These are phyloP conservation scores for Orbilia quercus DNA, from an alignment of 2,329 filamentous ascomycete species.

Conservation along the genomic window DNA sequence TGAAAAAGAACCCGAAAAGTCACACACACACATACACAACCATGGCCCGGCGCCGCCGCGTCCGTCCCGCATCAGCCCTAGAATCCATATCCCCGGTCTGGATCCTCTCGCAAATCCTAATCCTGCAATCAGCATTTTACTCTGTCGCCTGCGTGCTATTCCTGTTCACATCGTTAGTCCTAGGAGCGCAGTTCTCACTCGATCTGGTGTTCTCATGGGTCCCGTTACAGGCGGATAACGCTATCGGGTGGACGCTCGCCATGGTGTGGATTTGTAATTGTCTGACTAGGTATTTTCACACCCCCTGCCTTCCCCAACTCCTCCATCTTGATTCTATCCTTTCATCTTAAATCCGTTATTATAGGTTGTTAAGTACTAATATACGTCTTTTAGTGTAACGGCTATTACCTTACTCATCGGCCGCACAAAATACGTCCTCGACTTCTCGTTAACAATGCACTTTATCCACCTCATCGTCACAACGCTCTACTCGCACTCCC, in stretches of 20 bases:
- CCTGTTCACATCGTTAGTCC: conserved; percentile 71
- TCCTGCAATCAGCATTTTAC: conserved; percentile 71
- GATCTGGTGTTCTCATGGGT: conserved; percentile 70
- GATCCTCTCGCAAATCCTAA: conserved; percentile 71
- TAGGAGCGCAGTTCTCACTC: conserved; percentile 69
- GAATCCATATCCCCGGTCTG: conserved; percentile 72
- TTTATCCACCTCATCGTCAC: conserved; percentile 82
- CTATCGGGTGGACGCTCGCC: conserved; percentile 71
- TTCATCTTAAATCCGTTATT: not conserved
- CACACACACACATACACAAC: not conserved
- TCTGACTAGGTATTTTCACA: conserved; percentile 54
- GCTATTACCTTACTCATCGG: conserved; percentile 85
- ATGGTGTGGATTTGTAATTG: conserved; percentile 71
- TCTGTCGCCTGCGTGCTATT: conserved; percentile 67
- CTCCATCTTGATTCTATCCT: not conserved
- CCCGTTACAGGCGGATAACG: conserved; percentile 71
- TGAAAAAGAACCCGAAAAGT: not conserved
- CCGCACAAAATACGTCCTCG: conserved; percentile 91
- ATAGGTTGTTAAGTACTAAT: no score
- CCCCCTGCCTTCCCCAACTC: not conserved
- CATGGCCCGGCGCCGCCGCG: conserved; percentile 70
- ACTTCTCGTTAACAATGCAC: conserved; percentile 92
- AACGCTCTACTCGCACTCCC: conserved; percentile 78
- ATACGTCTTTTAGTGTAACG: conserved; percentile 84
- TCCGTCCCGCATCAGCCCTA: conserved; percentile 70